Evolutionary conservation across 225 moss, liverwort and hornwort genomes (phyloP).

Genomic region (Marchantia polymorpha): DNA sequence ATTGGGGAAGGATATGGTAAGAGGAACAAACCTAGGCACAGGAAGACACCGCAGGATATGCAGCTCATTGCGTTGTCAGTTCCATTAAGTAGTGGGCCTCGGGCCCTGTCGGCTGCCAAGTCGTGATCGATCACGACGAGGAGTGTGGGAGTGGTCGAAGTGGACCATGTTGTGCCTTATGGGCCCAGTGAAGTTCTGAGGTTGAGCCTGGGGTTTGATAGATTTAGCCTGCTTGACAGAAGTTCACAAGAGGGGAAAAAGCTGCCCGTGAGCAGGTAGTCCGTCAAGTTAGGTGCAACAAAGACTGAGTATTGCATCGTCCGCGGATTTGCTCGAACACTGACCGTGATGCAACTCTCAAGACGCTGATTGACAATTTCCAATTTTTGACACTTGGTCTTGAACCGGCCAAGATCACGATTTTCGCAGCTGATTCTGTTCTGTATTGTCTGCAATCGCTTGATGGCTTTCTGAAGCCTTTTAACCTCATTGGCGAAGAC

Average conservation of each 20-base stretch:
- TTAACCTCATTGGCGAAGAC: slow-evolving; percentile 41
- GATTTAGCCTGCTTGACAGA: slow-evolving; percentile 17
- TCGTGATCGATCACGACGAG: slow-evolving; percentile 4
- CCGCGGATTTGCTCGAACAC: not conserved
- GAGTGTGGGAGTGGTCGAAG: slow-evolving; percentile 23
- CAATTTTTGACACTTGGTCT: slow-evolving; percentile 31
- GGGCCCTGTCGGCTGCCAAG: slow-evolving; percentile 5
- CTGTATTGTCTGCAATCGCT: slow-evolving; percentile 35
- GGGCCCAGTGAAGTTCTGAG: not conserved
- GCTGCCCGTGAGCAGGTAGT: not conserved
- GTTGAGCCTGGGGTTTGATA: slow-evolving; percentile 38
- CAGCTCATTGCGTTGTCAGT: not conserved
- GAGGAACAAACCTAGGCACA: not conserved
- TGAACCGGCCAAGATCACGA: slow-evolving; percentile 44
- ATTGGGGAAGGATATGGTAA: not conserved
- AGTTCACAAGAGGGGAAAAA: not conserved
- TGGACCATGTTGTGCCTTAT: slow-evolving; percentile 14
- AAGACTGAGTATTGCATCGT: not conserved
- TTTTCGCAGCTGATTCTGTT: slow-evolving; percentile 40
- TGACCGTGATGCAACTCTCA: slow-evolving; percentile 40
- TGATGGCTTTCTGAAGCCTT: slow-evolving; percentile 45
- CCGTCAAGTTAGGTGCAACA: not conserved
- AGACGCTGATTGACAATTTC: slow-evolving; percentile 44
- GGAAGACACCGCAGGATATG: slow-evolving; percentile 5
- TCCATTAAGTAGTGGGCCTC: not conserved